Conservation (phyloP, 1,139 yeast species). For the Pichia inconspicua region DNA sequence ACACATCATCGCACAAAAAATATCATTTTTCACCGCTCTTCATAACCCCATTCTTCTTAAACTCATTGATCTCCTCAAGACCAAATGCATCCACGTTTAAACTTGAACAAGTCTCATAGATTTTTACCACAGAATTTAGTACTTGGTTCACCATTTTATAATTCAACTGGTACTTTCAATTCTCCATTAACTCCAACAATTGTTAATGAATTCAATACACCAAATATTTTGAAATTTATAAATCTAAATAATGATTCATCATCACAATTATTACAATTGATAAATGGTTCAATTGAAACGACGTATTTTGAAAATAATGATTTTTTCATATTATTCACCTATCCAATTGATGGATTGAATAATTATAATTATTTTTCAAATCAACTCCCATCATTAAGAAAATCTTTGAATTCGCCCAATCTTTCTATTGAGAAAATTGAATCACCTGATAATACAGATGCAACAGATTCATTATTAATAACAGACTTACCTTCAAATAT, state of each 20-base stretch:
- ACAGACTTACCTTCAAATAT: slow-evolving; percentile 55
- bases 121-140: slow-evolving; percentile 64
- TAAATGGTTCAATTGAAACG: slow-evolving; percentile 37
- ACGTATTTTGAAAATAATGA: slow-evolving; percentile 23
- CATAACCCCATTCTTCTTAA: not conserved
- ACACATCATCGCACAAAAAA: too few species aligned
- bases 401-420: slow-evolving; percentile 35
- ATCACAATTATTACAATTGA: slow-evolving; percentile 16
- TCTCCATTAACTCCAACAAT: not conserved
- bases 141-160: slow-evolving; percentile 57
- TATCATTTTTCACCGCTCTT: not conserved
- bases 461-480: slow-evolving; percentile 61
- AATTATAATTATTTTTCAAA: slow-evolving; percentile 40
- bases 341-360: slow-evolving; percentile 36
- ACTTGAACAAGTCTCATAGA: slow-evolving; percentile 49
- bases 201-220: not conserved
- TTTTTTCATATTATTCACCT: slow-evolving; percentile 32
- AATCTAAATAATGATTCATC: slow-evolving; percentile 30
- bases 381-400: slow-evolving; percentile 35
- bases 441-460: too few species aligned
- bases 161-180: slow-evolving; percentile 17
- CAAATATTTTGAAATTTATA: slow-evolving; percentile 19
- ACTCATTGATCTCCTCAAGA: not conserved
- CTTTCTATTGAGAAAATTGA: slow-evolving; percentile 41
- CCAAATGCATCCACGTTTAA: slow-evolving; percentile 32